Evolutionary conservation across 1,284 basidiomycete genomes (phyloP).

Genomic region (Tilletia walkeri): DNA sequence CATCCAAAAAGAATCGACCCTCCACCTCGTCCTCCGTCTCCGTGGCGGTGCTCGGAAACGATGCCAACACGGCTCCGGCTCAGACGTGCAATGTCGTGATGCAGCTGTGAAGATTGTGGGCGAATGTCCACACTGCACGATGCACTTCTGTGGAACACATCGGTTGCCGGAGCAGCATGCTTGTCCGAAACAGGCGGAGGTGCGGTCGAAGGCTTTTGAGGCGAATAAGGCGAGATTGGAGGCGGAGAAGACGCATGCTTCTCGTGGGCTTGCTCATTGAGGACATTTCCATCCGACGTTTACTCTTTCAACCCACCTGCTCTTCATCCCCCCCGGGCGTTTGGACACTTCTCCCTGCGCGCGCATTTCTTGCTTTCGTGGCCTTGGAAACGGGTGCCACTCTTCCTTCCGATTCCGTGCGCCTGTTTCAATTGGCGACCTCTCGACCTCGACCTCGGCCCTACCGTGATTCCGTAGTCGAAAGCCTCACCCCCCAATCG

Average conservation of each 20-base stretch:
- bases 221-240: slow-evolving; percentile 55
- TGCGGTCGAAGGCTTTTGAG: slow-evolving; percentile 50
- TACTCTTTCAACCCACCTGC: too few species aligned
- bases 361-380: too few species aligned
- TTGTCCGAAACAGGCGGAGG: slow-evolving; percentile 49
- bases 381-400: too few species aligned
- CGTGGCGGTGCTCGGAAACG: slow-evolving; percentile 64
- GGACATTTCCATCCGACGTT: not conserved
- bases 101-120: slow-evolving; percentile 54
- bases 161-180: slow-evolving; percentile 52
- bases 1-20: slow-evolving; percentile 67
- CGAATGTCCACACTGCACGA: slow-evolving; percentile 54
- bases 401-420: too few species aligned
- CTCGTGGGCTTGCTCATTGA: slow-evolving; percentile 52
- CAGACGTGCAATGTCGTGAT: slow-evolving; percentile 51
- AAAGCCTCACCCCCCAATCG: too few species aligned
- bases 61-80: slow-evolving; percentile 50
- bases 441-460: too few species aligned
- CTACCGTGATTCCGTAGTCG: too few species aligned
- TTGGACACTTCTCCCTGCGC: too few species aligned
- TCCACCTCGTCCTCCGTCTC: slow-evolving; percentile 58
- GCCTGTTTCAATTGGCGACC: too few species aligned
- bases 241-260: slow-evolving; percentile 47
- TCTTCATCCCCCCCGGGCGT: too few species aligned
- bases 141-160: slow-evolving; percentile 53